A percentile compares a stretch with the other conserved stretches of the same genome.
Evolutionary conservation across 1,284 basidiomycete genomes (phyloP).

Genomic region (Pseudomicrostroma phylloplanum): DNA sequence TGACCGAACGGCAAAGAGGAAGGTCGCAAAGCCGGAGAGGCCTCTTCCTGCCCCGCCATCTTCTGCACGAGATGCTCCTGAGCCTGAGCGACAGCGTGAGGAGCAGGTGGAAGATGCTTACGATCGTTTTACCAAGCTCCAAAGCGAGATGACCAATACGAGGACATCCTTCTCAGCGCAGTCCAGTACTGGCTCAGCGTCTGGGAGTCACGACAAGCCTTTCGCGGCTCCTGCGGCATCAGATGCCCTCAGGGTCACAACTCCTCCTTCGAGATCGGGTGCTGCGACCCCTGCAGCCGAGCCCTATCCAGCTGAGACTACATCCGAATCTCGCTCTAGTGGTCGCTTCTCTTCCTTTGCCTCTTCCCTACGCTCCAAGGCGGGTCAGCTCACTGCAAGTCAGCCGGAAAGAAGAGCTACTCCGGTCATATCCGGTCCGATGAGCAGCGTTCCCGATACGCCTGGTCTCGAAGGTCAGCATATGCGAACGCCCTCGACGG

Average conservation of each 20-base stretch:
- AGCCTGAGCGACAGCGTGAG: constrained; percentile 31
- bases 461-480: no score
- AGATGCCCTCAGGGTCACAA: no score
- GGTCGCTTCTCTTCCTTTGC: constrained; percentile 10
- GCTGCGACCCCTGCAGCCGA: constrained; percentile 15
- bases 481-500: no score
- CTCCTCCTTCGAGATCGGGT: no score
- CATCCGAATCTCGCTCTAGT: constrained; percentile 13
- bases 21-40: constrained; percentile 17
- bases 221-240: no score
- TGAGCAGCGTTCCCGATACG: neutral
- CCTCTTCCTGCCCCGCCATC: constrained; percentile 12
- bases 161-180: neutral
- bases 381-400: neutral
- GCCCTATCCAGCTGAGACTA: constrained; percentile 15
- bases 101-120: constrained; percentile 72
- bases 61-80: constrained; percentile 22
- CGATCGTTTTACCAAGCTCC: constrained; percentile 65
- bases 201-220: neutral
- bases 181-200: no score
- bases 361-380: neutral
- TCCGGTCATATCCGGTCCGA: constrained; percentile 24
- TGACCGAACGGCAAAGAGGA: constrained; percentile 9
- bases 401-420: constrained; percentile 14
- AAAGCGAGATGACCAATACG: constrained; percentile 1